Evolutionary conservation across 176 grass and related monocot genomes (phyloP), one percentile per base, ranked within the genome.

Genomic region (Secale cereale): DNA sequence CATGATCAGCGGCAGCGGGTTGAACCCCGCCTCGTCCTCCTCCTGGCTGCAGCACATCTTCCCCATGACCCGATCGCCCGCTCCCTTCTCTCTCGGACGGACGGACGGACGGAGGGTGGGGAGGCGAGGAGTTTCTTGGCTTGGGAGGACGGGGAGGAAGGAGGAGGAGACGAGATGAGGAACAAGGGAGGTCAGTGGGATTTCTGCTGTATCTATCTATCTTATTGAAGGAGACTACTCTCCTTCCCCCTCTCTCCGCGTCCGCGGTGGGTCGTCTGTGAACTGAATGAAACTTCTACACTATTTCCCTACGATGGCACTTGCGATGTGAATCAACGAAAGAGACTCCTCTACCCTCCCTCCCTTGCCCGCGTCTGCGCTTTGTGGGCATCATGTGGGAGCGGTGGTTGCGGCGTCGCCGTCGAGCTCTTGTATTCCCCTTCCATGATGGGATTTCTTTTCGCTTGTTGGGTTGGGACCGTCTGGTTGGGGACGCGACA

Each of bases 11-110:
- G 91, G 79, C 89, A 95, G 50, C 37, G 88, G 10, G 68, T 80
- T 89, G 87, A 93, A 86, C 60, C 36, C 87, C n/a, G 82, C 81
- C 43, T 87, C 81, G 3, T 94, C 95, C 1, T 89, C 90, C 11
- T 83, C 41, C 0, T 70, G 52, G 29, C 85, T 82, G 78, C 95
- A 97, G 28, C 90, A 94, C 63, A 97, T 4, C 83, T 97, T 97
- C 41, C 90, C 95, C 95, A 97, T 97, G 16, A 8, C 70, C 70
- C 45, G 46, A 22, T 33, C 33, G 8, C 61, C 2, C 48, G 56
- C 46, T 65, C 16, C 0, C 27, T 3, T n/a, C 0, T 12, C 1
- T 68, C 31, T 11, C 65, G 1, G 31, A 0, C 19, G 9, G 46
- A 50, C 0, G 45, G 13, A 22, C 65, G 1, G 31, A 0, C 19